Conservation (phyloP, 352 stramenopile genomes). For the Globisporangium nodosum region DNA sequence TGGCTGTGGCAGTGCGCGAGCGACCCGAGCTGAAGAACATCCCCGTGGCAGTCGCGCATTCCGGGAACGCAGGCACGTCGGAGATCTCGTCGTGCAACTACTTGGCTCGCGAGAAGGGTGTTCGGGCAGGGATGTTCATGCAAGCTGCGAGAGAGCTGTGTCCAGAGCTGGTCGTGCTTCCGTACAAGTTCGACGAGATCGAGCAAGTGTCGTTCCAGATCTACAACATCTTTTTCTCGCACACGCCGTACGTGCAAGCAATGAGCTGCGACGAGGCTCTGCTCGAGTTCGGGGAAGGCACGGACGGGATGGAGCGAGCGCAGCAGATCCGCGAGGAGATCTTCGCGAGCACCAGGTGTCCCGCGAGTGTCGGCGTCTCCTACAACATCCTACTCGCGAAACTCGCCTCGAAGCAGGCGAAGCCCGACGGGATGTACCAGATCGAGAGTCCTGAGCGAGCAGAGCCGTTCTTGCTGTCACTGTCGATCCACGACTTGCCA, state of each 20-base stretch:
- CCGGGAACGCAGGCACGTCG: conserved; percentile 57
- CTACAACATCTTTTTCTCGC: conserved; percentile 88
- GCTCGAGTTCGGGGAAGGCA: conserved; percentile 75
- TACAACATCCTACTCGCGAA: conserved; percentile 94
- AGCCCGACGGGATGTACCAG: conserved; percentile 85
- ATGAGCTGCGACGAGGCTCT: conserved; percentile 96
- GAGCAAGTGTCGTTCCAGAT: conserved; percentile 90
- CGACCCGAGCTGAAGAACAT: conserved; percentile 63
- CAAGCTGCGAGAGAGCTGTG: conserved; percentile 88
- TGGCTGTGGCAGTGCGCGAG: conserved; percentile 84
- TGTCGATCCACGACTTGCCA: conserved; percentile 73
- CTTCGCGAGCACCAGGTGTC: conserved; percentile 79
- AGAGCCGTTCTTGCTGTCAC: conserved; percentile 54
- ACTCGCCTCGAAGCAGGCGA: conserved; percentile 90
- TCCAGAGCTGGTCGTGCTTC: conserved; percentile 89
- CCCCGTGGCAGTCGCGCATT: conserved; percentile 91
- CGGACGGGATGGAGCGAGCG: conserved; percentile 65
- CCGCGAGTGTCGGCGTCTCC: conserved; percentile 90
- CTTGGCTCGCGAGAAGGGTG: conserved; percentile 83
- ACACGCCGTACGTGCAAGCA: conserved; percentile 88
- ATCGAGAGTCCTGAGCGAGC: conserved; percentile 40
- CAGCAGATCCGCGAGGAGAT: conserved; percentile 64
- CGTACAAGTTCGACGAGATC: conserved; percentile 92
- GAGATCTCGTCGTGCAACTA: conserved; percentile 97
- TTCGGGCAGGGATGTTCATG: conserved; percentile 95